Conservation (phyloP, 2,329 filamentous ascomycete species). For the Xylaria polymorpha region DNA sequence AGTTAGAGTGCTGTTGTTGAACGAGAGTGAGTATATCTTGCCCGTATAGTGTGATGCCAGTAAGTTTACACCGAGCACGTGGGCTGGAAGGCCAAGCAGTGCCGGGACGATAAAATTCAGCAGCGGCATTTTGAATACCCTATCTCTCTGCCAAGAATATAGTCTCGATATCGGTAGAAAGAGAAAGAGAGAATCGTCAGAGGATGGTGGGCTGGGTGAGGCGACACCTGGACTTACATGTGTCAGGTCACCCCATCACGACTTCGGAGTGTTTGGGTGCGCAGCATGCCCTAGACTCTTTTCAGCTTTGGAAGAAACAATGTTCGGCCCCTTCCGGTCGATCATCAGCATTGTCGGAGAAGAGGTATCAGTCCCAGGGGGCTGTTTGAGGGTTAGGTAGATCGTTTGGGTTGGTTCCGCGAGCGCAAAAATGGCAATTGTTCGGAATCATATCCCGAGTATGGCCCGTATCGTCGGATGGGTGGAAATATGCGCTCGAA, state of each 20-base stretch:
- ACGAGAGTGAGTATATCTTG: conserved; percentile 53
- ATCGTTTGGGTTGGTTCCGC: conserved; percentile 41
- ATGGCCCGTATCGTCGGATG: conserved; percentile 41
- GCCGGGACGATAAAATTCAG: conserved; percentile 40
- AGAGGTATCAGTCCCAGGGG: conserved; percentile 22
- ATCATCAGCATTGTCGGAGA: conserved; percentile 26
- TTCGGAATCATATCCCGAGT: conserved; percentile 46
- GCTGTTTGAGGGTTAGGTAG: conserved; percentile 11
- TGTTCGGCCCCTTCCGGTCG: conserved; percentile 32
- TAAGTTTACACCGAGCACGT: conserved; percentile 49
- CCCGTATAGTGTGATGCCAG: conserved; percentile 56
- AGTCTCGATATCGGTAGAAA: conserved; percentile 34
- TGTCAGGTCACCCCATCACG: conserved; percentile 25
- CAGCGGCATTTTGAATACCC: conserved; percentile 40
- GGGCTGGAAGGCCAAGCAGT: conserved; percentile 40
- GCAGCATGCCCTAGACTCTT: conserved; percentile 24
- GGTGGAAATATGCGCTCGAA: conserved; percentile 41
- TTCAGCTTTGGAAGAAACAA: conserved; percentile 31
- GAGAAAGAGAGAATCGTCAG: conserved; percentile 19
- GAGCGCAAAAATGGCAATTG: conserved; percentile 47
- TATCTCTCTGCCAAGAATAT: conserved; percentile 35
- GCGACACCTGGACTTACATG: conserved; percentile 35
- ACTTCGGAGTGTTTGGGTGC: conserved; percentile 32
- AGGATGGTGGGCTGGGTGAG: conserved; percentile 29
- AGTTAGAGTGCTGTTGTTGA: conserved; percentile 46